phyloP scores from a whole-genome alignment of 371 early-diverging fungal genomes.

The Saksenaea vasiformis region DNA sequence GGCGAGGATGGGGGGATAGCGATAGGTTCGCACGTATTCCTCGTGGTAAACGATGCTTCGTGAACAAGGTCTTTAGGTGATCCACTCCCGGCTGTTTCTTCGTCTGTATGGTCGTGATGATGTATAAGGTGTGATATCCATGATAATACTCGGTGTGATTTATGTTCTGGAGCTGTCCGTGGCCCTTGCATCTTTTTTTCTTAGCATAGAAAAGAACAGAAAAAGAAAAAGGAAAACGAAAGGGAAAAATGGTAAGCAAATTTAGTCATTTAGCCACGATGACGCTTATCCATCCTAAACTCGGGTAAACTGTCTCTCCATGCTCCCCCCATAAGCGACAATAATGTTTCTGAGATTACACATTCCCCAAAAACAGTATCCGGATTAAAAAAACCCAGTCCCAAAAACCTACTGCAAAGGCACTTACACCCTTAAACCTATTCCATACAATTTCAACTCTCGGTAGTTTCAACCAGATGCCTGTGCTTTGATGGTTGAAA shows the following conservation, averaged over 20 bases:
- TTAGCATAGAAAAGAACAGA: background rate
- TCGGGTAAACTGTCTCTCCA: background rate
- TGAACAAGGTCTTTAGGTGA: conserved; percentile 18
- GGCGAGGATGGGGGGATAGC: conserved; percentile 7
- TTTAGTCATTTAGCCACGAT: background rate
- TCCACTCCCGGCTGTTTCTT: conserved; percentile 23
- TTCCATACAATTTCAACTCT: too few species aligned
- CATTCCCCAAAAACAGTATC: too few species aligned
- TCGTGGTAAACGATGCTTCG: background rate
- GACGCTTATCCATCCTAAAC: background rate
- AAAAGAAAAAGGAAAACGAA: background rate
- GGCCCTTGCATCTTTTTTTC: conserved; percentile 7
- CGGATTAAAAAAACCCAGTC: too few species aligned
- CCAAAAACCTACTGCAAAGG: too few species aligned
- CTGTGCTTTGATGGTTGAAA: too few species aligned
- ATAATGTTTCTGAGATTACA: background rate
- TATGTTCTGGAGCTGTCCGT: conserved; percentile 7
- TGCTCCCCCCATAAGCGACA: background rate
- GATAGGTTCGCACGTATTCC: conserved; percentile 11
- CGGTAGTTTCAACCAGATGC: too few species aligned
- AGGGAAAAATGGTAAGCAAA: background rate
- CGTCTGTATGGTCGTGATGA: conserved; percentile 13
- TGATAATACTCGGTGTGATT: conserved; percentile 15
- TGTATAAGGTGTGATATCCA: conserved; percentile 17
- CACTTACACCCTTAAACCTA: too few species aligned